Evolutionary conservation across 148 eudicot species (phyloP).

Genomic region (Chenopodium formosanum): DNA sequence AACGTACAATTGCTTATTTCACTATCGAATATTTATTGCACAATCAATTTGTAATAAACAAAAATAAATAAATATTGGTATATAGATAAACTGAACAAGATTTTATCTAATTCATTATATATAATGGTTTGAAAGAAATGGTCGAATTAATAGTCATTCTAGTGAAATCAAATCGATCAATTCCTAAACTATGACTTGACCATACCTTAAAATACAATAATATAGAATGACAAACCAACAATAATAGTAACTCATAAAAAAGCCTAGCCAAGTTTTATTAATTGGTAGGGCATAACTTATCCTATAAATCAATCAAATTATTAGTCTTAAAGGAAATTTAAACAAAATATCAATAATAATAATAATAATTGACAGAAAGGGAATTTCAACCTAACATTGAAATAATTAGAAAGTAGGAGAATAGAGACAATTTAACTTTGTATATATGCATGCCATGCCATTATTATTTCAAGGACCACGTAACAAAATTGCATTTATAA

Average conservation of each 20-base stretch:
- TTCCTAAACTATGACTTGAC: not conserved
- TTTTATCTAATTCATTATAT: too few species aligned
- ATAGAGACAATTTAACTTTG: slow-evolving; percentile 7
- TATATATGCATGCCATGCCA: slow-evolving; percentile 30
- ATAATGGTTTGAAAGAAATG: too few species aligned
- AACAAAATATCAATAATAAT: not conserved
- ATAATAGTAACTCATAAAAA: too few species aligned
- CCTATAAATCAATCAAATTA: not conserved
- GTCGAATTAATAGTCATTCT: too few species aligned
- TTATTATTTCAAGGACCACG: slow-evolving; percentile 29
- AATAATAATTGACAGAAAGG: slow-evolving; percentile 14
- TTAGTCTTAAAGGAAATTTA: not conserved
- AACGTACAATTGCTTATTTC: not conserved
- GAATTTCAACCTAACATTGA: slow-evolving; percentile 14
- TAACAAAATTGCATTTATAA: slow-evolving; percentile 4
- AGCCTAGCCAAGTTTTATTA: not conserved
- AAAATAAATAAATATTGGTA: not conserved
- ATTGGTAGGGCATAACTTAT: not conserved
- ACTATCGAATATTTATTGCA: slow-evolving; percentile 4
- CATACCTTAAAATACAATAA: not conserved
- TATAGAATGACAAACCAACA: too few species aligned
- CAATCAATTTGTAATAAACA: not conserved
- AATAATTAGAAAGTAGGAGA: slow-evolving; percentile 6
- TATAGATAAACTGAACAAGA: not conserved
- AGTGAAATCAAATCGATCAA: too few species aligned